Evolutionary conservation across 371 early-diverging fungal genomes (phyloP), one percentile per base, ranked within the genome.

Genomic region (Rhizopus arrhizus): DNA sequence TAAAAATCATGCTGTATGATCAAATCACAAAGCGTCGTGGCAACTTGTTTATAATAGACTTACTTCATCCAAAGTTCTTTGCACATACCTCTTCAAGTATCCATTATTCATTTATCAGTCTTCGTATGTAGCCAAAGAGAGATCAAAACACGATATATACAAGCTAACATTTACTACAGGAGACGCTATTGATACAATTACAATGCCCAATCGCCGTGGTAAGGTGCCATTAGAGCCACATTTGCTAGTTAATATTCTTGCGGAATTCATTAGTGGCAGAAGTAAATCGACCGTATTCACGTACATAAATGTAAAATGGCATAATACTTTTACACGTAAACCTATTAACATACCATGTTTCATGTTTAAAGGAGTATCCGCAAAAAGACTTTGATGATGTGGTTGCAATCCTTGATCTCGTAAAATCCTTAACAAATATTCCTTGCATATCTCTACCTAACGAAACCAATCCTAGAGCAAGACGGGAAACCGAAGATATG

Each of bases 231-330:
- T 51, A 31, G 51, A 56, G 12, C 42, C 40, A 3, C 50, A 62
- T 29, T 33, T 62, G 5, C 32, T 62, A 12, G 55, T 55, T 10
- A 16, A 41, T 42, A 16, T 50, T 1, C 2, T 55, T 1, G 16
- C 62, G 2, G 33, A 49, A 22, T 62, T 56, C 31, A 38, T 56
- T 33, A 49, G 56, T 42, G 42, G 45, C 0, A 35, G 13, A 22
- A 36, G 53, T 12, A 16, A 53, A 29, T 41, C 34, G 31, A 28
- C 33, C 5, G 43, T 59, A 4, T 41, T 59, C 11, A 40, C 52
- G 4, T 50, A 59, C 22, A 12, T 59, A n/a, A 51, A 51, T 42
- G 59, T 41, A 43, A 43, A 33, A 36, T 45, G 10, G 42, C 51
- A 7, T 53, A 62, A 36, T 11, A 36, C 1, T 4, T 40, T 22